Conservation (phyloP, 2,329 filamentous ascomycete genomes). For the Colletotrichum musicola region DNA sequence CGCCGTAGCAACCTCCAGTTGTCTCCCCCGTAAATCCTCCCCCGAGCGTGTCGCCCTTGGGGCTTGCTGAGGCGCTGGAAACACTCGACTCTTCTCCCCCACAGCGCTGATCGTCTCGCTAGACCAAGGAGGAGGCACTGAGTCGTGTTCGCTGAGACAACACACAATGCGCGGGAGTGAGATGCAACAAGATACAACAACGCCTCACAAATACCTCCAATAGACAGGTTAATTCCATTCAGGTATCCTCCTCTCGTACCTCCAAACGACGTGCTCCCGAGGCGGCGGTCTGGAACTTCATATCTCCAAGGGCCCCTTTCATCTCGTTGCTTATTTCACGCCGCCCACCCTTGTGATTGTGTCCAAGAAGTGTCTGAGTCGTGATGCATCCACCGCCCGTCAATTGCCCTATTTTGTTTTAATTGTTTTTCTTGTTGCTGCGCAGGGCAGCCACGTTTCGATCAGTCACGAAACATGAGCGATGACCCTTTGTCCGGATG, state of each 20-base stretch:
- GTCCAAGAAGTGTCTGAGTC: constrained; percentile 22
- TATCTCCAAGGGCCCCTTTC: constrained; percentile 20
- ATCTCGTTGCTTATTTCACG: constrained; percentile 29
- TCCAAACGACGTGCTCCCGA: background rate
- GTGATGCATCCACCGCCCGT: constrained; percentile 28
- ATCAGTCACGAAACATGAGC: constrained; percentile 3
- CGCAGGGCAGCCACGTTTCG: constrained; percentile 30
- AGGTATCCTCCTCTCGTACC: no score
- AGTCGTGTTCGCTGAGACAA: background rate
- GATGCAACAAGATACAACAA: no score
- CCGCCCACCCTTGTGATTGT: constrained; percentile 25
- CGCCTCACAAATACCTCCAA: no score
- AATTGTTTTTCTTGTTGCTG: constrained; percentile 2
- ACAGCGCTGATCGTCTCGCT: background rate
- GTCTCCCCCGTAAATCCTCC: no score
- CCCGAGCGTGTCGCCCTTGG: no score
- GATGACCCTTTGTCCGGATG: constrained; percentile 6
- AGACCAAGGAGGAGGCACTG: background rate
- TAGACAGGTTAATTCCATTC: no score
- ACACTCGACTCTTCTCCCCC: no score
- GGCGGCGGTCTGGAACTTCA: constrained; percentile 8
- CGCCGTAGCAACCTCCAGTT: constrained; percentile 2
- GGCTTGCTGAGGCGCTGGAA: no score
- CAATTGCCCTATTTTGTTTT: constrained; percentile 3
- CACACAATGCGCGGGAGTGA: no score